Evolutionary conservation across 306 rosid species (phyloP).

Genomic region (Bauhinia variegata): DNA sequence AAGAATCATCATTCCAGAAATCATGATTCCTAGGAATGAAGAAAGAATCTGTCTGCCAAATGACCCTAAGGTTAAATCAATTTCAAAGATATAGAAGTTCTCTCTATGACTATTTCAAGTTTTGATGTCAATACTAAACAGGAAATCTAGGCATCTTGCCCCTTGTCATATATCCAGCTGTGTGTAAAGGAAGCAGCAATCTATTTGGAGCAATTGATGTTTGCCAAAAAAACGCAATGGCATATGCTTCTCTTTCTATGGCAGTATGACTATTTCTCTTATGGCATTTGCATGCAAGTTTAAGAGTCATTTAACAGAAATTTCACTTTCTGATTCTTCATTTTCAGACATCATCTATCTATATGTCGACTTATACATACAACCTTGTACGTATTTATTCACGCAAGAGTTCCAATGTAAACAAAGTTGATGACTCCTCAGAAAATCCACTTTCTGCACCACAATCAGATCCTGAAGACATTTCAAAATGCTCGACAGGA

Average conservation of each 20-base stretch:
- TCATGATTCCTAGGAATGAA: too few species aligned
- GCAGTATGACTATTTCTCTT: slow-evolving; percentile 7
- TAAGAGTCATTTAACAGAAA: too few species aligned
- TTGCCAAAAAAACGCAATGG: neutral
- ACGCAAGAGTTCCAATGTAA: neutral
- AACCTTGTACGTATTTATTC: slow-evolving; percentile 8
- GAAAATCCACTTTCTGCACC: neutral
- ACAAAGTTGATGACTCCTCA: neutral
- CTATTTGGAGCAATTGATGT: neutral
- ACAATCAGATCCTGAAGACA: neutral
- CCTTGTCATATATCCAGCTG: neutral
- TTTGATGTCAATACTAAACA: neutral
- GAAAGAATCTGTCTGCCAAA: too few species aligned
- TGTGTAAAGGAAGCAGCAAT: neutral
- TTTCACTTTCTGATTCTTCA: neutral
- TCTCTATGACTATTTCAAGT: too few species aligned
- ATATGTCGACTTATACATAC: slow-evolving; percentile 11
- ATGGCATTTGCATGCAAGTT: too few species aligned
- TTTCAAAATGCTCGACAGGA: neutral
- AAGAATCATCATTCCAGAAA: too few species aligned
- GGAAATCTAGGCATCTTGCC: neutral
- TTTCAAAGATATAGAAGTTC: too few species aligned
- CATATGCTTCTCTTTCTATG: neutral
- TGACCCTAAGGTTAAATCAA: too few species aligned
- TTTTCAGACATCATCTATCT: neutral